Percentiles rank a stretch among this genome's conserved stretches.
These are phyloP conservation scores for Dendrothele bispora DNA, from an alignment of 768 basidiomycete genomes.

Conservation along the genomic window DNA sequence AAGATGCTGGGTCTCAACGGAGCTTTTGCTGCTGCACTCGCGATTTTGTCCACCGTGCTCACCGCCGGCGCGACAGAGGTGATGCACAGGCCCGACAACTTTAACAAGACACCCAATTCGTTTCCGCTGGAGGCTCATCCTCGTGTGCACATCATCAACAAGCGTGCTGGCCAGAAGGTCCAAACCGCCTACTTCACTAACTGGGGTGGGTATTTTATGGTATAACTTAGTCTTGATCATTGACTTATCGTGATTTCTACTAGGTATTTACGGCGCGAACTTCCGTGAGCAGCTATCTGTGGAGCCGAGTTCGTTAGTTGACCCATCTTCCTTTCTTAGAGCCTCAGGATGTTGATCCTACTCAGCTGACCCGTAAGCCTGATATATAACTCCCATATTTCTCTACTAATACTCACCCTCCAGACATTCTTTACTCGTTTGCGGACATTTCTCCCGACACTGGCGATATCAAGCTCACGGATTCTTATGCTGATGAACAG, in stretches of 20 bases:
- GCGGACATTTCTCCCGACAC: slow-evolving; percentile 65
- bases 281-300: slow-evolving; percentile 45
- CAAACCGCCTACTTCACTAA: slow-evolving; percentile 55
- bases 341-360: slow-evolving; percentile 60
- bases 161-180: slow-evolving; percentile 13
- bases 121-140: not conserved
- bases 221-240: slow-evolving; percentile 3
- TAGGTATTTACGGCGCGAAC: slow-evolving; percentile 64
- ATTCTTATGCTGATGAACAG: slow-evolving; percentile 73
- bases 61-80: slow-evolving; percentile 4
- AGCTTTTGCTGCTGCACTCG: too few relatives aligned
- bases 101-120: not conserved
- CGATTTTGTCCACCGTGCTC: too few relatives aligned
- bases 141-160: slow-evolving; percentile 2
- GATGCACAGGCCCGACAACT: slow-evolving; percentile 5
- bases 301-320: slow-evolving; percentile 5
- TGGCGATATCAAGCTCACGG: slow-evolving; percentile 66
- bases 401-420: not conserved
- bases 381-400: not conserved
- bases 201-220: slow-evolving; percentile 34
- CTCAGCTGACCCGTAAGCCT: slow-evolving; percentile 59
- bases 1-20: too few relatives aligned
- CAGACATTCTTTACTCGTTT: slow-evolving; percentile 74
- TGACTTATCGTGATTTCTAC: not conserved
- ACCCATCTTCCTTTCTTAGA: slow-evolving; percentile 36